Evolutionary conservation across 768 basidiomycete genomes (phyloP).

Genomic region (Tubosaeta brunneosetosa): DNA sequence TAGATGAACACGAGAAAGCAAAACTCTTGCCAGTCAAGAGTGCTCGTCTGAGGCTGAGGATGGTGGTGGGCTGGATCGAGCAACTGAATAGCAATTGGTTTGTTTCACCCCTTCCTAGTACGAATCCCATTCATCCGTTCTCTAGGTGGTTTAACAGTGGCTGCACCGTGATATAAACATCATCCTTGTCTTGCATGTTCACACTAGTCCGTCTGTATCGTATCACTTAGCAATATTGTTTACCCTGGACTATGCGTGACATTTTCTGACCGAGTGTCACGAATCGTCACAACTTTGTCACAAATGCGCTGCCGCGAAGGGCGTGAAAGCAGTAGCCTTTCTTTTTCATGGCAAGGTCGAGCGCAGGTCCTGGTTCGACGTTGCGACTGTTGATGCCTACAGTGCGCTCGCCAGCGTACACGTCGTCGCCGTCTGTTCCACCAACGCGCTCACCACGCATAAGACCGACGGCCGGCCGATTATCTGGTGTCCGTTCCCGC

Average conservation of each 20-base stretch:
- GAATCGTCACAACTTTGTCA: conserved; percentile 7
- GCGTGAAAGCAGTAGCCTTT: background rate
- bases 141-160: conserved; percentile 75
- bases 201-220: conserved; percentile 4
- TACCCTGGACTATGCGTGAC: conserved; percentile 9
- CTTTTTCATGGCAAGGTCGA: conserved; percentile 15
- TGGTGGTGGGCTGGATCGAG: conserved; percentile 96
- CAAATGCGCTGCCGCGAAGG: background rate
- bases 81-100: conserved; percentile 58
- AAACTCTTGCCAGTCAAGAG: conserved; percentile 81
- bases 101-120: conserved; percentile 13
- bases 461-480: conserved; percentile 22
- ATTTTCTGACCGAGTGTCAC: conserved; percentile 3
- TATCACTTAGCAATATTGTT: too few relatives aligned
- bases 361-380: background rate
- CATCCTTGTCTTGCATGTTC: conserved; percentile 8
- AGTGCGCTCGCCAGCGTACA: conserved; percentile 22
- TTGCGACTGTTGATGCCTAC: conserved; percentile 31
- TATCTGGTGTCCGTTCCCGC: conserved; percentile 30
- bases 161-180: conserved; percentile 50
- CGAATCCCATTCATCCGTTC: conserved; percentile 15
- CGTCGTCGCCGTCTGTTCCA: conserved; percentile 9
- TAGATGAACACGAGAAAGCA: conserved; percentile 86
- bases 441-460: conserved; percentile 22
- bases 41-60: conserved; percentile 68